Evolutionary conservation across 176 grass and related monocot genomes (phyloP).

Genomic region (Triticum urartu): DNA sequence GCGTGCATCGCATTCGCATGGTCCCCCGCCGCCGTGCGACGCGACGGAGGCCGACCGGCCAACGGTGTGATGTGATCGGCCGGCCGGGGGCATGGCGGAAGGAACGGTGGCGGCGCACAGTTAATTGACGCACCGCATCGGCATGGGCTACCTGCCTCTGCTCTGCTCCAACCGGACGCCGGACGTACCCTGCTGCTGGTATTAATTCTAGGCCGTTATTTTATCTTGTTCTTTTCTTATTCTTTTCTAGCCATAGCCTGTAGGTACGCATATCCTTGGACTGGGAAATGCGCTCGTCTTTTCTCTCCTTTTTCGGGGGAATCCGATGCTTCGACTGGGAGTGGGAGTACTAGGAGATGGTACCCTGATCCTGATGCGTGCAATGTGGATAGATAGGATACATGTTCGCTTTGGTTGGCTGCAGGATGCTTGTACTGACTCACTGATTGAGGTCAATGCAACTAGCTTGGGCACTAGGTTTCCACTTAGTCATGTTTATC

Average conservation of each 20-base stretch:
- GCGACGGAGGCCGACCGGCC: neutral
- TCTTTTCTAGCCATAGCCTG: no score
- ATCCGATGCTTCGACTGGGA: constrained; percentile 32
- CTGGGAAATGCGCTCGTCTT: neutral
- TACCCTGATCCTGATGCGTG: neutral
- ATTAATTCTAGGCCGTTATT: neutral
- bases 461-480: neutral
- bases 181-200: neutral
- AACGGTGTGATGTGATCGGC: neutral
- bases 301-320: neutral
- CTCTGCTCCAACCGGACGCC: neutral
- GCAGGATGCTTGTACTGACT: neutral
- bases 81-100: no score
- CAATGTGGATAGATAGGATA: neutral
- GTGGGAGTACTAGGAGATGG: neutral
- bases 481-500: neutral
- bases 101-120: neutral
- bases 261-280: neutral
- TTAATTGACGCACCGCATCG: constrained; percentile 25
- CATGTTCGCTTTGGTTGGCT: neutral
- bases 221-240: constrained; percentile 21
- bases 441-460: neutral
- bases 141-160: constrained; percentile 6
- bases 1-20: neutral
- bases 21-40: neutral